A percentile compares a stretch with the other conserved stretches of the same genome.
Evolutionary conservation across 345 rosid genomes (phyloP).

Genomic region (Lepidium sativum): DNA sequence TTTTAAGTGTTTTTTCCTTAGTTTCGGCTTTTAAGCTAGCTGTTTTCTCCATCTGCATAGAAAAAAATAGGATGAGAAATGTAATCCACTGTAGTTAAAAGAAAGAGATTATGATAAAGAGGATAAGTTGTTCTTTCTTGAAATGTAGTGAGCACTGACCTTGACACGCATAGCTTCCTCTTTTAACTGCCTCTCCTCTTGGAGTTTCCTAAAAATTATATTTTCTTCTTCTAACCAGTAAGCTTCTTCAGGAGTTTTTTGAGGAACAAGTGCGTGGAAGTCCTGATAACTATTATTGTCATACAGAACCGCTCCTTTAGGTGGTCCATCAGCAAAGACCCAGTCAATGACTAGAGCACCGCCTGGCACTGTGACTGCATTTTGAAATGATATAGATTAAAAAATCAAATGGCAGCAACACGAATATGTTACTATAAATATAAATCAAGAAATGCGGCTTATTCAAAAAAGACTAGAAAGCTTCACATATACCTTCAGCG

Average conservation of each 20-base stretch:
- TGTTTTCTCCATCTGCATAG: slow-evolving; percentile 51
- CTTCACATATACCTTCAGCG: slow-evolving; percentile 48
- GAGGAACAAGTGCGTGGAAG: slow-evolving; percentile 67
- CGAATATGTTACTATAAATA: not conserved
- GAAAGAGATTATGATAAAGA: not conserved
- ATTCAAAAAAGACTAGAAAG: not conserved
- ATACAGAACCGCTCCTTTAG: slow-evolving; percentile 53
- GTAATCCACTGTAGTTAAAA: not conserved
- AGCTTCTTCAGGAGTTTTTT: slow-evolving; percentile 36
- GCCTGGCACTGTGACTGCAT: slow-evolving; percentile 62
- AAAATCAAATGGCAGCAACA: not conserved
- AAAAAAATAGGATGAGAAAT: slow-evolving; percentile 10
- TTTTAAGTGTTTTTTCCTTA: slow-evolving; percentile 61
- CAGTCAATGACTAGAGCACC: slow-evolving; percentile 70
- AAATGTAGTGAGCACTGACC: slow-evolving; percentile 34
- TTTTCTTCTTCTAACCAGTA: slow-evolving; percentile 80
- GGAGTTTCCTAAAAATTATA: slow-evolving; percentile 47
- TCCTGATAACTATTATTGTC: slow-evolving; percentile 68
- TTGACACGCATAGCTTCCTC: slow-evolving; percentile 68
- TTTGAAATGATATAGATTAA: not conserved
- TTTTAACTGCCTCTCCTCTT: slow-evolving; percentile 55
- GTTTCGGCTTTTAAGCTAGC: slow-evolving; percentile 66
- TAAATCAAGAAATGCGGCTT: not conserved
- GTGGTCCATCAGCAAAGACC: slow-evolving; percentile 93
- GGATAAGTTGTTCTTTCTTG: not conserved